Evolutionary conservation across 2,329 filamentous ascomycete genomes (phyloP).

Genomic region (Xylariaceae sp.): DNA sequence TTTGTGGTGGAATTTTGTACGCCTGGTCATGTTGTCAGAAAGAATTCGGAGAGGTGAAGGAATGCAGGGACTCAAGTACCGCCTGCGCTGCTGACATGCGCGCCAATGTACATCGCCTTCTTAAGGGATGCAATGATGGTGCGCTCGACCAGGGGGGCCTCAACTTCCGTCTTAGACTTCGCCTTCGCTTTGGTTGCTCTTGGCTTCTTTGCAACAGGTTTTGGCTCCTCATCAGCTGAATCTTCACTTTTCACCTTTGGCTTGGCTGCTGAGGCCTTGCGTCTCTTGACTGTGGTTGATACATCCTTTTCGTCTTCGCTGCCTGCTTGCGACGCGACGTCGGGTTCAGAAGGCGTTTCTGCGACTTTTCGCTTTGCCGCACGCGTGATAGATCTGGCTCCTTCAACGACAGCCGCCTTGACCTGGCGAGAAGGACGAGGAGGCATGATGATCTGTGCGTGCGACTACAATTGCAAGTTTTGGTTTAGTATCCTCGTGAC

Average conservation of each 20-base stretch:
- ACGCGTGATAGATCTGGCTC: conserved; percentile 21
- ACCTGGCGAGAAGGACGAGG: neutral
- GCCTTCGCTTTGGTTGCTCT: conserved; percentile 34
- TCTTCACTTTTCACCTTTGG: conserved; percentile 17
- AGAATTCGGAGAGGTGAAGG: neutral
- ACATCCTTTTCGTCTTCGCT: neutral
- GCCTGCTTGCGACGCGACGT: conserved; percentile 7
- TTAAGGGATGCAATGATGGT: conserved; percentile 60
- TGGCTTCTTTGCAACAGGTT: conserved; percentile 38
- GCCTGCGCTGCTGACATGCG: conserved; percentile 86
- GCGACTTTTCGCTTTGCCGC: conserved; percentile 21
- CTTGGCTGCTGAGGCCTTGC: conserved; percentile 29
- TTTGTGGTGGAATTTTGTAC: conserved; percentile 85
- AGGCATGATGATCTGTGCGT: neutral
- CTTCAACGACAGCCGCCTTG: conserved; percentile 5
- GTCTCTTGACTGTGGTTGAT: conserved; percentile 37
- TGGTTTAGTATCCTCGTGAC: neutral
- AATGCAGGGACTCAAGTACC: conserved; percentile 44
- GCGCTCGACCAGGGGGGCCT: conserved; percentile 62
- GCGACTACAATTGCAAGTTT: neutral
- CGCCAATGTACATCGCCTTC: conserved; percentile 74
- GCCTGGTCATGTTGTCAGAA: conserved; percentile 44
- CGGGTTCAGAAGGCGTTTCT: conserved; percentile 19
- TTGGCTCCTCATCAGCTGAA: conserved; percentile 8
- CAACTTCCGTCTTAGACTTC: conserved; percentile 34